A percentile compares a stretch with the other conserved stretches of the same genome.
These are phyloP conservation scores for Apiospora kogelbergensis DNA, from an alignment of 2,329 filamentous ascomycete genomes.

Conservation along the genomic window DNA sequence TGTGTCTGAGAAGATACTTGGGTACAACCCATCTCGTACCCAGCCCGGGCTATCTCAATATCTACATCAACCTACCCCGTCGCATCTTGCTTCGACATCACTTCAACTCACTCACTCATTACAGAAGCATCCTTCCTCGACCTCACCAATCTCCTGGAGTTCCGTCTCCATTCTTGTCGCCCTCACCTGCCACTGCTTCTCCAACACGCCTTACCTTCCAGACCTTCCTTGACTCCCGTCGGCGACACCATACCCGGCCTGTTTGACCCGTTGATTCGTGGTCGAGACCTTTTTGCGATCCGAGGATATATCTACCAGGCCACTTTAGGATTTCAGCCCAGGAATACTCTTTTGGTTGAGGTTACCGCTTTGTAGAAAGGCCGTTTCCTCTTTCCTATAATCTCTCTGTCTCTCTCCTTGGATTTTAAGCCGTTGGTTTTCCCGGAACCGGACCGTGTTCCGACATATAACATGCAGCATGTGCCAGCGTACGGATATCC, in stretches of 20 bases:
- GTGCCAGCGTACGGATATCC: slow-evolving; percentile 57
- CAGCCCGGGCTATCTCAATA: slow-evolving; percentile 25
- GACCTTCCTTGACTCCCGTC: slow-evolving; percentile 20
- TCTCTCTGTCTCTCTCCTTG: slow-evolving; percentile 23
- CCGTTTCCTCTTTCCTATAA: slow-evolving; percentile 32
- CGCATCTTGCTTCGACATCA: slow-evolving; percentile 26
- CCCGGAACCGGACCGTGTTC: slow-evolving; percentile 9
- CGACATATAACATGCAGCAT: slow-evolving; percentile 51
- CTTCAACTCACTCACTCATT: slow-evolving; percentile 13
- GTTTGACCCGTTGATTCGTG: slow-evolving; percentile 53
- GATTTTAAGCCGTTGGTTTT: slow-evolving; percentile 1
- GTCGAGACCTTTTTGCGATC: slow-evolving; percentile 27
- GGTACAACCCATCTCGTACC: background rate
- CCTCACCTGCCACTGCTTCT: slow-evolving; percentile 11
- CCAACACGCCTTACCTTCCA: slow-evolving; percentile 18
- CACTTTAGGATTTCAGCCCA: slow-evolving; percentile 19
- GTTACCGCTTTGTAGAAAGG: slow-evolving; percentile 30
- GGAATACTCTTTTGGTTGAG: slow-evolving; percentile 20
- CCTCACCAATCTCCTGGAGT: slow-evolving; percentile 13
- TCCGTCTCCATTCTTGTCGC: slow-evolving; percentile 16
- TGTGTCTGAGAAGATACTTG: background rate
- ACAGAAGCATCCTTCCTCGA: background rate
- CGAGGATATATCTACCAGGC: slow-evolving; percentile 12
- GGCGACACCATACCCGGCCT: slow-evolving; percentile 20
- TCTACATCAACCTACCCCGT: slow-evolving; percentile 31